A percentile compares a stretch with the other conserved stretches of the same genome.
These are phyloP conservation scores for Grosmannia huntii DNA, from an alignment of 2,329 filamentous ascomycete species.

Conservation along the genomic window DNA sequence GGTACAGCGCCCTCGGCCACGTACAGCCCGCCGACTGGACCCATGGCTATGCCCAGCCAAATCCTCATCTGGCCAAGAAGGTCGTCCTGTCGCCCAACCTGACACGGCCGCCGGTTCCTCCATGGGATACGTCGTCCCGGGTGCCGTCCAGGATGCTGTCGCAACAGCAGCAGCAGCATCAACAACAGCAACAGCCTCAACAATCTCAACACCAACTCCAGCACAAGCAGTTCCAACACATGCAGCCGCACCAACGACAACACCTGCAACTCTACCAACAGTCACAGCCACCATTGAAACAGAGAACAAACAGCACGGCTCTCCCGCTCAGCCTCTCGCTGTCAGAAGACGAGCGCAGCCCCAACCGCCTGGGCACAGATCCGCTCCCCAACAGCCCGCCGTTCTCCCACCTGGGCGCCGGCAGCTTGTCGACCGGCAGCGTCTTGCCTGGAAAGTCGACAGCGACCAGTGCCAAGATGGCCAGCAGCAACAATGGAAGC, in stretches of 20 bases:
- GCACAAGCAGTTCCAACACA: conserved; percentile 9
- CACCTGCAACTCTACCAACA: background rate
- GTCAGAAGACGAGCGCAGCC: conserved; percentile 48
- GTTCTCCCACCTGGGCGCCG: conserved; percentile 20
- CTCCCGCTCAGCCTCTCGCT: conserved; percentile 39
- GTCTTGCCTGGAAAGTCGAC: background rate
- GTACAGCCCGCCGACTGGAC: conserved; percentile 32
- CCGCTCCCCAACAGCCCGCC: conserved; percentile 28
- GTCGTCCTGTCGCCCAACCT: conserved; percentile 38
- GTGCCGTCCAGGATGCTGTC: background rate
- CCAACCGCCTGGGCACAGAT: conserved; percentile 35
- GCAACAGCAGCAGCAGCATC: conserved; percentile 7
- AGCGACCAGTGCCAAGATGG: conserved; percentile 6
- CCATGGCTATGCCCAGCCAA: conserved; percentile 24
- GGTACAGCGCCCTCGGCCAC: conserved; percentile 19
- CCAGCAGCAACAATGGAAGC: conserved; percentile 13
- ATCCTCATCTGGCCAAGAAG: conserved; percentile 38
- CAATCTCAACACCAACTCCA: conserved; percentile 1
- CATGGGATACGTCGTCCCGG: conserved; percentile 30
- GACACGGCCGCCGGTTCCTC: conserved; percentile 39
- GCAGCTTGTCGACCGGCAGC: background rate
- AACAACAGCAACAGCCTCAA: background rate
- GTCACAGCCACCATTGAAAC: conserved; percentile 7
- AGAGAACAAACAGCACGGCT: conserved; percentile 14
- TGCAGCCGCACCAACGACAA: background rate